Evolutionary conservation across 179 eudicot genomes (phyloP).

Genomic region (Silene noctiflora): DNA sequence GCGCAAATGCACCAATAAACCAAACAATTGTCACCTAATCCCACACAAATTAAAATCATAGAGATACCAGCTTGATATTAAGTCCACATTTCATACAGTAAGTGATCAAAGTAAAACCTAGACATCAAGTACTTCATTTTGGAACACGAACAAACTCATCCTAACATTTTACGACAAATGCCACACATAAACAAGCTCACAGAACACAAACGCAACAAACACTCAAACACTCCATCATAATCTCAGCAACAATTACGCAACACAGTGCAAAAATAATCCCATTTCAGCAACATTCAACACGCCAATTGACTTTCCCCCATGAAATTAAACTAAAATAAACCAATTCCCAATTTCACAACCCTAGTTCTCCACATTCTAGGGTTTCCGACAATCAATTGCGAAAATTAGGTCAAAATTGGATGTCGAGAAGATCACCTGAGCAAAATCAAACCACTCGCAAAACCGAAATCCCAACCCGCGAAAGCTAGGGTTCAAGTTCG

Average conservation of each 20-base stretch:
- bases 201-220: conserved; percentile 3
- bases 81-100: not conserved
- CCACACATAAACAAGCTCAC: conserved; percentile 23
- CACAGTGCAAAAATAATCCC: conserved; percentile 10
- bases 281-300: conserved; percentile 9
- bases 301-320: not conserved
- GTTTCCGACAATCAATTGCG: conserved; percentile 22
- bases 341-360: conserved; percentile 19
- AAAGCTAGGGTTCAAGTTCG: conserved; percentile 5
- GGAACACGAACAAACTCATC: conserved; percentile 4
- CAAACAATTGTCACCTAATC: not conserved
- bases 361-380: conserved; percentile 33
- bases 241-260: conserved; percentile 19
- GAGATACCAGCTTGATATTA: not conserved
- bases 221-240: conserved; percentile 8
- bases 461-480: not conserved
- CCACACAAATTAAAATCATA: not conserved
- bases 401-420: conserved; percentile 36
- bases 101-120: conserved; percentile 9
- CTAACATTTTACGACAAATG: conserved; percentile 23
- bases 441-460: conserved; percentile 2
- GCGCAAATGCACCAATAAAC: conserved; percentile 1
- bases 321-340: conserved; percentile 18
- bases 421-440: conserved; percentile 36
- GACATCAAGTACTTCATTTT: not conserved